Conservation (phyloP, 2,329 filamentous ascomycete species). For the Thielaviopsis musarum region DNA sequence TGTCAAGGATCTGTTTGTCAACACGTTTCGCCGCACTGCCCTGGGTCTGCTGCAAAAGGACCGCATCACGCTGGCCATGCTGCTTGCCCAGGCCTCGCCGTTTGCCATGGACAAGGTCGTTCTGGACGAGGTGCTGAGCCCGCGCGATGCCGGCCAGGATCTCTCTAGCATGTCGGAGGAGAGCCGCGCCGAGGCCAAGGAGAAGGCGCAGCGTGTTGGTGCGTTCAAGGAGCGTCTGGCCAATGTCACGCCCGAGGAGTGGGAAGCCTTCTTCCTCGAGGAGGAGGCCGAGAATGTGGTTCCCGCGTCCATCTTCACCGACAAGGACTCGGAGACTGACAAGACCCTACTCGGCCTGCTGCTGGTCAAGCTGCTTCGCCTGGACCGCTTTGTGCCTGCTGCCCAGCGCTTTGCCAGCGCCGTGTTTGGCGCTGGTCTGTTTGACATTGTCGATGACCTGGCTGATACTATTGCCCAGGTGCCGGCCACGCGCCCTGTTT, state of each 20-base stretch:
- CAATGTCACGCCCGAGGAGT: constrained; percentile 42
- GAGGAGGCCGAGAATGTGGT: constrained; percentile 77
- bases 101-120: constrained; percentile 86
- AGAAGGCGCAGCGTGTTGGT: constrained; percentile 49
- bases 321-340: constrained; percentile 42
- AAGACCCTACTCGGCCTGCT: constrained; percentile 69
- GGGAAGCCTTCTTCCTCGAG: constrained; percentile 69
- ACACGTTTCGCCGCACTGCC: constrained; percentile 84
- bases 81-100: constrained; percentile 88
- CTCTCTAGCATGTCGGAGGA: constrained; percentile 32
- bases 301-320: constrained; percentile 53
- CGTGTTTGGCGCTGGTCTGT: constrained; percentile 69
- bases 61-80: constrained; percentile 81
- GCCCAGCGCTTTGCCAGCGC: constrained; percentile 78
- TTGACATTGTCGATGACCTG: constrained; percentile 74
- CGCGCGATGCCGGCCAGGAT: constrained; percentile 58
- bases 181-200: constrained; percentile 47
- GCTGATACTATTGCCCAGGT: constrained; percentile 73
- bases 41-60: constrained; percentile 86
- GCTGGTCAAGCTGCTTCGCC: constrained; percentile 83
- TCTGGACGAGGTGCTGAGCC: constrained; percentile 74
- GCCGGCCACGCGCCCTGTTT: constrained; percentile 67
- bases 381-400: constrained; percentile 85
- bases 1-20: constrained; percentile 78
- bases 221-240: constrained; percentile 59